Evolutionary conservation across 2,329 filamentous ascomycete species (phyloP).

Genomic region (Phyllosticta capitalensis): DNA sequence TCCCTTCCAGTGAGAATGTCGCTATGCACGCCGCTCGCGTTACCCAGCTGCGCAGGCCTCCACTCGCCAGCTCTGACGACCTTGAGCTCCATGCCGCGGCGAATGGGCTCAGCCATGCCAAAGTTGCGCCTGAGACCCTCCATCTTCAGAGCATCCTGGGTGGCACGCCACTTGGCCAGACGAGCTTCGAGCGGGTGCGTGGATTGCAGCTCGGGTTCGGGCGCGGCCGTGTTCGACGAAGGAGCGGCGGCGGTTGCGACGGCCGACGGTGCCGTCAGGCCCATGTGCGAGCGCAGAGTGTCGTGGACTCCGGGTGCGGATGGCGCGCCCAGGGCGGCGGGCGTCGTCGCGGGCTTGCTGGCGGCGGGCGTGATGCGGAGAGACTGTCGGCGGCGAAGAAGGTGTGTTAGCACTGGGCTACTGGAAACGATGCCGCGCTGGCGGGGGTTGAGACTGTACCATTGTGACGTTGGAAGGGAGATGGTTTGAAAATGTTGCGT

Average conservation of each 20-base stretch:
- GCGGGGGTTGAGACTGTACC: background rate
- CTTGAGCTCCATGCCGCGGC: conserved; percentile 90
- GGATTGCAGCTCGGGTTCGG: conserved; percentile 42
- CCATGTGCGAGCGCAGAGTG: conserved; percentile 76
- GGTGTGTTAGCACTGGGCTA: background rate
- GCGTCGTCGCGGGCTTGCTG: conserved; percentile 48
- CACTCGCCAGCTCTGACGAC: conserved; percentile 73
- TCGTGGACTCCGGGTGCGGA: conserved; percentile 91
- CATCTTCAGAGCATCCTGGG: conserved; percentile 83
- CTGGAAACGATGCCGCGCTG: background rate
- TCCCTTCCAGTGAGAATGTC: conserved; percentile 81
- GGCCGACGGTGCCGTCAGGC: conserved; percentile 37
- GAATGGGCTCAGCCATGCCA: conserved; percentile 85
- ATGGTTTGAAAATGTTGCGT: background rate
- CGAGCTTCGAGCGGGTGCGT: conserved; percentile 87
- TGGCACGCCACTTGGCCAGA: conserved; percentile 80
- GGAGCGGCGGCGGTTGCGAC: conserved; percentile 21
- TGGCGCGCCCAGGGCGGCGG: conserved; percentile 56
- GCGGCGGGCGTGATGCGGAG: conserved; percentile 78
- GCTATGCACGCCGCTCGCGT: conserved; percentile 65
- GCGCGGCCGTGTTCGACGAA: conserved; percentile 14
- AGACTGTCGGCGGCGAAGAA: conserved; percentile 24
- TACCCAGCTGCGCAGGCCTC: conserved; percentile 61
- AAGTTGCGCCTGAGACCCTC: conserved; percentile 76
- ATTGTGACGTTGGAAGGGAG: background rate